Base-by-base conservation (phyloP, 805 yeast species). In the Yamadazyma nakazawae region DNA sequence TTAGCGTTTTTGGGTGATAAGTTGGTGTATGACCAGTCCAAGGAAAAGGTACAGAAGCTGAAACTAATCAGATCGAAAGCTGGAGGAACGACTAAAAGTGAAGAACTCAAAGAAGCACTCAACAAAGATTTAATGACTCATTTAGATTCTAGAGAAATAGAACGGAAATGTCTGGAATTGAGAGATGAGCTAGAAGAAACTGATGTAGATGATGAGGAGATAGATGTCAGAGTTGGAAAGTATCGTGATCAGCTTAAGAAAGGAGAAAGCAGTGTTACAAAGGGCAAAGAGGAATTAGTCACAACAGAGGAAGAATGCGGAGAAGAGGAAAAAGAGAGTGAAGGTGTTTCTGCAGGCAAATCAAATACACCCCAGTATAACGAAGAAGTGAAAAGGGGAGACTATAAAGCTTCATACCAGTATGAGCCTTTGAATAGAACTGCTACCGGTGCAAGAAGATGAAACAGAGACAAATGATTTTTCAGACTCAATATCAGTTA, bases 121-220 rank as follows among this genome's bases (percentile, higher is more conserved):
- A 54, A 17, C 55, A 50, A 55, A 30, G 51, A 50, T 3, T 55
- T 75, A 18, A n/a, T 39, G 3, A 56, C 48, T 0, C 81, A 75
- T 50, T 66, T 11, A 7, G 3, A 18, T 14, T 26, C 31, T 13
- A 72, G 82, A 40, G 52, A 53, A 16, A 55, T 77, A 1, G 81
- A 77, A 41, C 65, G 79, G 10, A 60, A 64, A 51, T 75, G 82
- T 31, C 69, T 74, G 70, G 79, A 79, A 37, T 67, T 74, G 24
- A 54, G 82, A 18, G 85, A 80, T 42, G 42, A 61, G 34, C 55
- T 82, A 16, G 86, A 81, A 51, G 84, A 80, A 24, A 64, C 68
- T 7, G 68, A 62, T 13, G 43, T 66, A 24, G 67, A 61, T 1
- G 82, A 64, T 34, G 58, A 48, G 1, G 58, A 52, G 18, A 62